Evolutionary conservation across 1,284 basidiomycete species (phyloP).

Genomic region (Phellinidium pouzarii): DNA sequence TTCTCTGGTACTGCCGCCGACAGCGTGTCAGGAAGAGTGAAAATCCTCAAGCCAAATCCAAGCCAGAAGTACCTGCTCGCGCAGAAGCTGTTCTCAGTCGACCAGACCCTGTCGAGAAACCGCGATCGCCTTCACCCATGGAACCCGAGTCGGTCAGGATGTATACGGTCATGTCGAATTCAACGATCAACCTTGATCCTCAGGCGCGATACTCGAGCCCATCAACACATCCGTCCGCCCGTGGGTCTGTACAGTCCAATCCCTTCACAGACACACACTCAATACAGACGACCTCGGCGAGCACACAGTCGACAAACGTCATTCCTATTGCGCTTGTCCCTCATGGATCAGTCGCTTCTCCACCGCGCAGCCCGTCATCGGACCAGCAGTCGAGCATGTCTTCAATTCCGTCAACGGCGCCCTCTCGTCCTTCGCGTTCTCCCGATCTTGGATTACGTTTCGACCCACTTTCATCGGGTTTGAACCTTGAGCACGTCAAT

Average conservation of each 20-base stretch:
- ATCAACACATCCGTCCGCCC: slow-evolving; percentile 21
- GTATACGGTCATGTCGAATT: slow-evolving; percentile 20
- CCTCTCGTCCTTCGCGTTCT: slow-evolving; percentile 54
- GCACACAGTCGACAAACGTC: slow-evolving; percentile 71
- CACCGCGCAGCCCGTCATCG: slow-evolving; percentile 75
- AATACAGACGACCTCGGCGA: slow-evolving; percentile 65
- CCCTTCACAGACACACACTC: slow-evolving; percentile 73
- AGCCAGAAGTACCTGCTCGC: slow-evolving; percentile 59
- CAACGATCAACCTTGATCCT: slow-evolving; percentile 12
- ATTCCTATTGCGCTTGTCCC: slow-evolving; percentile 77
- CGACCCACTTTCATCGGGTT: slow-evolving; percentile 25
- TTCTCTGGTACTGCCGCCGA: slow-evolving; percentile 59
- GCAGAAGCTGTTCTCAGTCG: slow-evolving; percentile 71
- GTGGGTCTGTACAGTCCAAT: slow-evolving; percentile 40
- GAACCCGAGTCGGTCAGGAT: slow-evolving; percentile 13
- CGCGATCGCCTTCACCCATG: slow-evolving; percentile 22
- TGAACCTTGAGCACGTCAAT: slow-evolving; percentile 59
- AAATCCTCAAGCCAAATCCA: slow-evolving; percentile 34
- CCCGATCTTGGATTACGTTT: slow-evolving; percentile 39
- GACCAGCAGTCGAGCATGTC: slow-evolving; percentile 17
- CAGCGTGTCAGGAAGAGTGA: slow-evolving; percentile 22
- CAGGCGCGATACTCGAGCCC: slow-evolving; percentile 4
- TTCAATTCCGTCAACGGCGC: slow-evolving; percentile 33
- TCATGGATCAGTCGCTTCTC: slow-evolving; percentile 48
- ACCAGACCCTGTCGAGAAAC: slow-evolving; percentile 70